Evolutionary conservation across 2,329 filamentous ascomycete species (phyloP), one percentile per base, ranked within the genome.

Genomic region (Pseudopyricularia javanii): DNA sequence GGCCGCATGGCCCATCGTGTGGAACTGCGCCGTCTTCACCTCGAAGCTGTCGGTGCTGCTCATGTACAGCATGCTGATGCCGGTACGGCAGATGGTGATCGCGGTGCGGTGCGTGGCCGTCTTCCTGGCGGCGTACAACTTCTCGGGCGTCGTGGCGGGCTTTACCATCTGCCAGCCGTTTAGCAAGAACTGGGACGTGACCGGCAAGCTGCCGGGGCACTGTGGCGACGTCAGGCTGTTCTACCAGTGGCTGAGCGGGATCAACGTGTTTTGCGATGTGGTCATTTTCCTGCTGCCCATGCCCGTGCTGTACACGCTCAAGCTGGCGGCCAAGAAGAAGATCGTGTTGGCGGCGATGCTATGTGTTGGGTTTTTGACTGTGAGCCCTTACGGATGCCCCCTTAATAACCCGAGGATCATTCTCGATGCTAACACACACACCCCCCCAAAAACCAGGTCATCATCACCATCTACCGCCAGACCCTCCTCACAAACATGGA

Each of bases 121-220:
- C 15, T 49, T 65, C 17, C 57, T 63, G 7, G 35, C 55, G 2
- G 50, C 61, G 17, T 61, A 63, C 57, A 61, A 57, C 5, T 7
- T 60, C 11, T 57, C 58, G 17, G 60, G 60, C 12, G 7, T 67
- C 48, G 49, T 68, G 6, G 59, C 57, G 17, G 59, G 62, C 7
- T 58, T 62, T 53, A 58, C 69, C 35, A 66, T 69, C 48, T 71
- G 68, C 56, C 60, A 54, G 15, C 68, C 68, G 2, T 60, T 70
- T 24, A 60, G 61, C 11, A 63, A 62, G 49, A 66, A 63, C 51
- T 70, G 68, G 68, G 57, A 68, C 53, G 61, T 55, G 32, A 51
- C 57, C 7, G 37, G 37, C 6, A n/a, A 20, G 17, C 61, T 64
- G 43, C 60, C 57, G 9, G 63, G 68, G 9, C 55, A 58, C 4